These are phyloP conservation scores for Eutrema japonicum DNA, from an alignment of 345 rosid genomes.

Conservation along the genomic window DNA sequence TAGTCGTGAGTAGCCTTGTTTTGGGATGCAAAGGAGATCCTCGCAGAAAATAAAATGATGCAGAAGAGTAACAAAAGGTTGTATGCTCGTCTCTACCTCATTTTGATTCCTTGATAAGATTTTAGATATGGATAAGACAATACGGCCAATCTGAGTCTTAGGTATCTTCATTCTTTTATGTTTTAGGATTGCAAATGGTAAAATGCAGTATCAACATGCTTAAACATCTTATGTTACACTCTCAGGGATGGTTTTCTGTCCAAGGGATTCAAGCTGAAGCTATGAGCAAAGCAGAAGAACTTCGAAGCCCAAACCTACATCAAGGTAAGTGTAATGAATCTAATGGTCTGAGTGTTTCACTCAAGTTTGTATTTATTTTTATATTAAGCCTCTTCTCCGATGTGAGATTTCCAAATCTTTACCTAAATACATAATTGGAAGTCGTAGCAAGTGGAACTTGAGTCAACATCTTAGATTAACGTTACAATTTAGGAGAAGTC, in stretches of 20 bases:
- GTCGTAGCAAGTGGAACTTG: background rate
- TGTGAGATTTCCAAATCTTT: background rate
- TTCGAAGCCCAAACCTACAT: background rate
- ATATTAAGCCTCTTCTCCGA: background rate
- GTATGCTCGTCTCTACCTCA: background rate
- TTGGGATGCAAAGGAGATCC: conserved; percentile 34
- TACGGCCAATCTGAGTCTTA: conserved; percentile 2
- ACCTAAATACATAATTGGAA: background rate
- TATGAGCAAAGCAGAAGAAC: conserved; percentile 15
- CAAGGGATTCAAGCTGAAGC: conserved; percentile 26
- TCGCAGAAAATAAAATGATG: conserved; percentile 13
- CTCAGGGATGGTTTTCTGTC: conserved; percentile 22
- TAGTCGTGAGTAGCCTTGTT: conserved; percentile 53
- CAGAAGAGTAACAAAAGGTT: conserved; percentile 42
- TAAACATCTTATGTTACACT: conserved; percentile 5
- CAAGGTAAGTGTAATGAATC: conserved; percentile 20
- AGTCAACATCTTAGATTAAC: background rate
- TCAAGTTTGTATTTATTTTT: background rate
- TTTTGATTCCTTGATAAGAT: background rate
- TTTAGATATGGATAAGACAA: conserved; percentile 1
- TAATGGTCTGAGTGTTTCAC: background rate
- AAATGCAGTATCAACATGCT: background rate
- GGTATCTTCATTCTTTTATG: background rate
- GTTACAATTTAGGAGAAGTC: background rate
- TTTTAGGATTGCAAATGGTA: background rate